Evolutionary conservation across 2,329 filamentous ascomycete species (phyloP).

Genomic region (Albifimbria verrucaria): DNA sequence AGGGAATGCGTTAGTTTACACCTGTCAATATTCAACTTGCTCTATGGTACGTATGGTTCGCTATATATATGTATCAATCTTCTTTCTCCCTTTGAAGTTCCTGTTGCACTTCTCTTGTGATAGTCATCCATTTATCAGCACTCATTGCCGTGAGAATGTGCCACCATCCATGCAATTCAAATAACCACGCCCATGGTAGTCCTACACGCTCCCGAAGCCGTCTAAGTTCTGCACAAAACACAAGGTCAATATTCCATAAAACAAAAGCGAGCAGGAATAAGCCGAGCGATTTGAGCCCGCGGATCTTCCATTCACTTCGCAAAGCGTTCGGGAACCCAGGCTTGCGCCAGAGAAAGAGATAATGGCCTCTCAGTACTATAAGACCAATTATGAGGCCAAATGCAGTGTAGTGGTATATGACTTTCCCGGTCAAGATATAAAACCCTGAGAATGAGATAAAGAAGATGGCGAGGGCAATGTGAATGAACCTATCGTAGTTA

Average conservation of each 20-base stretch:
- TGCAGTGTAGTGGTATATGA: constrained; percentile 27
- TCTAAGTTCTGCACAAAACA: constrained; percentile 47
- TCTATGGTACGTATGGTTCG: no score
- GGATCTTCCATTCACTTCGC: constrained; percentile 19
- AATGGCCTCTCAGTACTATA: constrained; percentile 28
- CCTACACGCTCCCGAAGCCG: constrained; percentile 41
- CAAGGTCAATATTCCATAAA: constrained; percentile 56
- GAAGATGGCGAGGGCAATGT: constrained; percentile 35
- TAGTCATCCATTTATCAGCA: constrained; percentile 39
- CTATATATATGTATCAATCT: no score
- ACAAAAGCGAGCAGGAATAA: constrained; percentile 42
- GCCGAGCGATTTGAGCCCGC: constrained; percentile 24
- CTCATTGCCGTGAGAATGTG: constrained; percentile 57
- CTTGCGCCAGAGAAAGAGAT: constrained; percentile 28
- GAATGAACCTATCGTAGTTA: constrained; percentile 24
- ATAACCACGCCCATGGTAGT: constrained; percentile 50
- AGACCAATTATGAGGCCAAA: neutral
- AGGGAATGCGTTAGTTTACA: no score
- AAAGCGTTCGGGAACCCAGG: constrained; percentile 24
- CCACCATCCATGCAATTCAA: constrained; percentile 65
- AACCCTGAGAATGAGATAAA: constrained; percentile 38
- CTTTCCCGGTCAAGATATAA: constrained; percentile 38
- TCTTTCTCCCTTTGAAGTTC: constrained; percentile 16
- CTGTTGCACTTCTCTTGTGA: constrained; percentile 22
- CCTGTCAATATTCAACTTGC: no score